Percentiles rank a stretch among this genome's conserved stretches.
Conservation (phyloP, 2,329 filamentous ascomycete species). For the Arthrobotrys conoides region DNA sequence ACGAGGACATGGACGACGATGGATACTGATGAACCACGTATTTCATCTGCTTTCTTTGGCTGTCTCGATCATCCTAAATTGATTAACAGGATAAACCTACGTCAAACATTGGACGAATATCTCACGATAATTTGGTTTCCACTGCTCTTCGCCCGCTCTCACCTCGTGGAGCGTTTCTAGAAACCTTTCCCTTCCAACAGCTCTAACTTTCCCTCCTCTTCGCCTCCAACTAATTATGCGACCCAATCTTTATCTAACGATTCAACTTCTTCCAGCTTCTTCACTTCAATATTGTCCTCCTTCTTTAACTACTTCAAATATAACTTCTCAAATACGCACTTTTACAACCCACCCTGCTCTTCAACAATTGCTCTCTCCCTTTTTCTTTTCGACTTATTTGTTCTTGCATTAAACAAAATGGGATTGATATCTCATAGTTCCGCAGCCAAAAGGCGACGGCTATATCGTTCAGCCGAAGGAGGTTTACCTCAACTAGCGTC, state of each 20-base stretch:
- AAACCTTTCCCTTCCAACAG: neutral
- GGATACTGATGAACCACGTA: neutral
- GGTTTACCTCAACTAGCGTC: neutral
- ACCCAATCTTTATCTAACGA: neutral
- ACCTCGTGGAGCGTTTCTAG: neutral
- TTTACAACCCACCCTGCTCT: neutral
- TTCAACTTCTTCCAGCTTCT: neutral
- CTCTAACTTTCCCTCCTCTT: neutral
- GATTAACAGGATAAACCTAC: neutral
- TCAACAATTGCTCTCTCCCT: neutral
- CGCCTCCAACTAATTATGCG: neutral
- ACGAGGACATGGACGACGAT: conserved; percentile 49
- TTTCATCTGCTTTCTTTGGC: neutral
- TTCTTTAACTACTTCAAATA: neutral
- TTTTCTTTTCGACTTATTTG: neutral
- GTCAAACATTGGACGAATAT: neutral
- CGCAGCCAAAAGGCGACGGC: neutral
- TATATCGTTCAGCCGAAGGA: neutral
- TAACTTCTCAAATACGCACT: neutral
- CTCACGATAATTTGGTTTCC: neutral
- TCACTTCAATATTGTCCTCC: neutral
- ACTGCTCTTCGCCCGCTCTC: neutral
- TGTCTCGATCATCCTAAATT: neutral
- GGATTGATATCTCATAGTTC: neutral
- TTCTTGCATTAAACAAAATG: neutral